Evolutionary conservation across 208 protist genomes (phyloP).

Genomic region (Trypanosoma congolense): DNA sequence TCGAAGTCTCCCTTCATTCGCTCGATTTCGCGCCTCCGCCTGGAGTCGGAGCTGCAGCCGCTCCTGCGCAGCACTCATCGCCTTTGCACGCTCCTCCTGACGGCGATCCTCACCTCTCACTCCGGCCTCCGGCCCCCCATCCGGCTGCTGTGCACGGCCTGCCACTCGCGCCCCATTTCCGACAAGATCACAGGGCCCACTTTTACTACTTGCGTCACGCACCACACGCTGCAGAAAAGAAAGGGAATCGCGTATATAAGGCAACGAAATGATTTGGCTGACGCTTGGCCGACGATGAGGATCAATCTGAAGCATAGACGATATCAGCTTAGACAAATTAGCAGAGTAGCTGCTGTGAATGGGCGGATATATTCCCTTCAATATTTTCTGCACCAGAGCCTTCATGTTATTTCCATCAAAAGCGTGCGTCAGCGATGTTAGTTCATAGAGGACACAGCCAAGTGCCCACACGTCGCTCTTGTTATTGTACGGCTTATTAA

Average conservation of each 20-base stretch:
- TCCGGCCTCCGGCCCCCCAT: slow-evolving; percentile 24
- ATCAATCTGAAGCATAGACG: slow-evolving; percentile 83
- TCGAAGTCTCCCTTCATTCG: slow-evolving; percentile 24
- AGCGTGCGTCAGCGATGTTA: slow-evolving; percentile 85
- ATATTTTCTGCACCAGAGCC: slow-evolving; percentile 85
- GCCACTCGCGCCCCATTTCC: slow-evolving; percentile 29
- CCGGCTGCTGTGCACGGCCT: slow-evolving; percentile 7
- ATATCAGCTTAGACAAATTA: slow-evolving; percentile 71
- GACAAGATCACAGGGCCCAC: slow-evolving; percentile 35
- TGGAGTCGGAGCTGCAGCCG: slow-evolving; percentile 42
- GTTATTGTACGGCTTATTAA: slow-evolving; percentile 93
- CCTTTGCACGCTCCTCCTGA: slow-evolving; percentile 44
- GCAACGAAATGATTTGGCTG: slow-evolving; percentile 66
- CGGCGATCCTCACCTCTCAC: slow-evolving; percentile 47
- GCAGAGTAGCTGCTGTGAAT: slow-evolving; percentile 71
- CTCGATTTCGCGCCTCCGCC: slow-evolving; percentile 31
- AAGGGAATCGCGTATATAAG: slow-evolving; percentile 75
- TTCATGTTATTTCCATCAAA: slow-evolving; percentile 90
- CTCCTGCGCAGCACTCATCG: slow-evolving; percentile 29
- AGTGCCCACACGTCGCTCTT: slow-evolving; percentile 93
- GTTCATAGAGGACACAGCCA: slow-evolving; percentile 87
- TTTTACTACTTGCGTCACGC: slow-evolving; percentile 38
- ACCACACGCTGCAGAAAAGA: slow-evolving; percentile 56
- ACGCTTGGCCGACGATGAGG: slow-evolving; percentile 74
- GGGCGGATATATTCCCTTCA: slow-evolving; percentile 81